phyloP scores from a whole-genome alignment of 2,329 filamentous ascomycete genomes.

The Diaporthe sp. region DNA sequence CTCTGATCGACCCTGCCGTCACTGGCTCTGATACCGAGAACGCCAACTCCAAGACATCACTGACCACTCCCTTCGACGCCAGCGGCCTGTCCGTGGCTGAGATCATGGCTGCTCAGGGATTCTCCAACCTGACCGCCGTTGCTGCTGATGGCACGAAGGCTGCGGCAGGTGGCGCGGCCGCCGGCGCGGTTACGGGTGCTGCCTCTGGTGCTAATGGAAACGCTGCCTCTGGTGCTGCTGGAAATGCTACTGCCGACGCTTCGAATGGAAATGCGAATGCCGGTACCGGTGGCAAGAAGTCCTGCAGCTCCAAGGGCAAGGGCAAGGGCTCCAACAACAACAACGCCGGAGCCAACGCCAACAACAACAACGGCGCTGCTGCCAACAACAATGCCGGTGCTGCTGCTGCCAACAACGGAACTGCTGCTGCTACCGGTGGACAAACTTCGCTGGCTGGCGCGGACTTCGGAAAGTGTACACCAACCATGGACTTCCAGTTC shows the following conservation, averaged over 20 bases:
- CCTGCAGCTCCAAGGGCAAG: conserved; percentile 19
- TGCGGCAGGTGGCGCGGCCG: not conserved
- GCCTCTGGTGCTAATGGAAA: not conserved
- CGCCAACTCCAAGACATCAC: conserved; percentile 68
- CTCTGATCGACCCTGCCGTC: conserved; percentile 76
- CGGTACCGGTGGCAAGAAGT: conserved; percentile 16
- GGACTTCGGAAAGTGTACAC: conserved; percentile 64
- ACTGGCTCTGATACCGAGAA: conserved; percentile 70
- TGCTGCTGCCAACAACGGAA: conserved; percentile 40
- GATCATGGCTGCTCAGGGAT: conserved; percentile 72
- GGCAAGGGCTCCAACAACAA: conserved; percentile 35
- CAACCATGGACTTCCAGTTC: conserved; percentile 69
- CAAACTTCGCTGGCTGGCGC: conserved; percentile 49
- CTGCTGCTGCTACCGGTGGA: conserved; percentile 42
- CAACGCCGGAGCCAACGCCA: not conserved
- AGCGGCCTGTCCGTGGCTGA: conserved; percentile 76
- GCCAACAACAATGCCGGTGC: not conserved
- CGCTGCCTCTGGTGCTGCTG: not conserved
- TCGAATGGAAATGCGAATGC: conserved; percentile 21
- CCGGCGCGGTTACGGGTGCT: not conserved
- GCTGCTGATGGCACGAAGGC: conserved; percentile 49
- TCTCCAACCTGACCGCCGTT: conserved; percentile 67
- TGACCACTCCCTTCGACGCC: conserved; percentile 68
- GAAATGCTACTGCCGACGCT: conserved; percentile 16
- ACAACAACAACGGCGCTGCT: conserved; percentile 1